A percentile compares a stretch with the other conserved stretches of the same genome.
Evolutionary conservation across 495 filamentous ascomycete genomes (phyloP).

Genomic region (Annulohypoxylon nitens): DNA sequence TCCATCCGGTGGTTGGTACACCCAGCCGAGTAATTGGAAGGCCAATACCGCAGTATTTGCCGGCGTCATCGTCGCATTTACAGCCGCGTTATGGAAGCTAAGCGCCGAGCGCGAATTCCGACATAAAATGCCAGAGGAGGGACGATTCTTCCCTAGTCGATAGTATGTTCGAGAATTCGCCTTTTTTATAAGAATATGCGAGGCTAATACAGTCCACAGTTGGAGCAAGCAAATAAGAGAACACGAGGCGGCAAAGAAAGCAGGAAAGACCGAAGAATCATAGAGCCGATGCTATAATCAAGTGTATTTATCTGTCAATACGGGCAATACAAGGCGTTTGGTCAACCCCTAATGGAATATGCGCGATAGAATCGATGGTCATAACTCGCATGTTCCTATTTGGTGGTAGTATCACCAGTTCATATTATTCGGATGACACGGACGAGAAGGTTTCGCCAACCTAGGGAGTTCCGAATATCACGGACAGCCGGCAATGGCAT

Average conservation of each 20-base stretch:
- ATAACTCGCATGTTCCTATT: not conserved
- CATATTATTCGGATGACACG: not conserved
- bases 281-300: constrained; percentile 31
- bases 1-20: constrained; percentile 96
- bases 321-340: constrained; percentile 36
- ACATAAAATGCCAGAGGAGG: constrained; percentile 85
- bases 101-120: constrained; percentile 87
- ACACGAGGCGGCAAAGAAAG: constrained; percentile 78
- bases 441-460: not conserved
- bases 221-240: constrained; percentile 95
- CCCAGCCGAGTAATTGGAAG: constrained; percentile 94
- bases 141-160: constrained; percentile 94
- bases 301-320: constrained; percentile 53
- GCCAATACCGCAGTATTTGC: constrained; percentile 89
- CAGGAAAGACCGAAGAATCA: constrained; percentile 47
- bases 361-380: not conserved
- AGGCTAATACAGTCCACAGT: constrained; percentile 59
- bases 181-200: not conserved
- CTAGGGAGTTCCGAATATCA: not conserved
- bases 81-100: constrained; percentile 78
- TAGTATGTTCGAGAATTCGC: constrained; percentile 71
- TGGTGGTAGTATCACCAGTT: not conserved
- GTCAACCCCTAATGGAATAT: not conserved
- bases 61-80: constrained; percentile 78
- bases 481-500: too few relatives aligned